Conservation (phyloP, 306 rosid species). For the Quercus bicolor region DNA sequence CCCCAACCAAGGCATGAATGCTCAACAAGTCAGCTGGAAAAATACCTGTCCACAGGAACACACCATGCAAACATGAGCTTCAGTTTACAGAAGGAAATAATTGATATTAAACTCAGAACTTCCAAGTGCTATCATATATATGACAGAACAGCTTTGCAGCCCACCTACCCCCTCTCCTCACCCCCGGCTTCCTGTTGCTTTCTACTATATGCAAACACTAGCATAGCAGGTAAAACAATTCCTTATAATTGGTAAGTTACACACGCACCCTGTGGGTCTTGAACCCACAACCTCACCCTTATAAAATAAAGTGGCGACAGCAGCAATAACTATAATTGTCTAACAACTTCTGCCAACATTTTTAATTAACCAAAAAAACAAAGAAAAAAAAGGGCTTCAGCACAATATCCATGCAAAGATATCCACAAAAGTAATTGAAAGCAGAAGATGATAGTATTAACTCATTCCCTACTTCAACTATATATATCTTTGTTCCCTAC, state of each 20-base stretch:
- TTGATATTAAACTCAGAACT: neutral
- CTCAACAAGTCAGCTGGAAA: slow-evolving; percentile 70
- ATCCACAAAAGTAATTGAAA: neutral
- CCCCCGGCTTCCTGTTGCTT: no score
- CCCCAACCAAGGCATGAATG: slow-evolving; percentile 51
- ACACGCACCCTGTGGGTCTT: no score
- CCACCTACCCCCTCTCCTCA: no score
- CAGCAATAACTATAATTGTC: neutral
- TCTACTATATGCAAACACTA: no score
- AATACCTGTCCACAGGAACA: slow-evolving; percentile 62
- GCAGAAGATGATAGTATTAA: neutral
- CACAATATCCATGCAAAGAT: neutral
- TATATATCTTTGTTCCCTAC: slow-evolving; percentile 11
- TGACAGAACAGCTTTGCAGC: no score
- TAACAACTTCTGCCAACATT: neutral
- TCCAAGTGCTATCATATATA: neutral
- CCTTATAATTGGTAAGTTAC: no score
- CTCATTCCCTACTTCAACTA: neutral
- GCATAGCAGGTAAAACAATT: no score
- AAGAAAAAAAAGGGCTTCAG: neutral
- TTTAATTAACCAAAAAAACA: neutral
- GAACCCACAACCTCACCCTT: no score
- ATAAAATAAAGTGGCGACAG: no score
- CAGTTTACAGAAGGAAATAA: slow-evolving; percentile 2
- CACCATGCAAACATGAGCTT: slow-evolving; percentile 31